phyloP scores from a whole-genome alignment of 1,284 basidiomycete genomes.

The Rhodotorula mucilaginosa region DNA sequence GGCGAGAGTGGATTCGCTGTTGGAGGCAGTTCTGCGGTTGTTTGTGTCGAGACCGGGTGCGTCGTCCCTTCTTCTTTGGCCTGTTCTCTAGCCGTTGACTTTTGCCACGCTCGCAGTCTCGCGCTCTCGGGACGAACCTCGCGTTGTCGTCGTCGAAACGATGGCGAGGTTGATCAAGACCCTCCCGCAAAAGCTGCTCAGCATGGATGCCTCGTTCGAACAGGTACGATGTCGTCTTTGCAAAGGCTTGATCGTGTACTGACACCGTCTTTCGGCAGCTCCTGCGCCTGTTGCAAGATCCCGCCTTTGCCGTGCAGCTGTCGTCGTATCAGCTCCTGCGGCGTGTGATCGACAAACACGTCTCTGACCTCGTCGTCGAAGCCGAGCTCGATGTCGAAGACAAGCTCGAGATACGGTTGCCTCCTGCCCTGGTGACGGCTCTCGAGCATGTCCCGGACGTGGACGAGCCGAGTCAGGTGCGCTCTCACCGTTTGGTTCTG shows the following conservation, averaged over 20 bases:
- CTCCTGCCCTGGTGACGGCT: slow-evolving; percentile 64
- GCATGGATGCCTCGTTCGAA: slow-evolving; percentile 63
- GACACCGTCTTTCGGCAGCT: slow-evolving; percentile 55
- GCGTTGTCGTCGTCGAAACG: slow-evolving; percentile 25
- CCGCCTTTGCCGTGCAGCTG: slow-evolving; percentile 64
- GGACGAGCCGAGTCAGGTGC: slow-evolving; percentile 10
- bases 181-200: slow-evolving; percentile 59
- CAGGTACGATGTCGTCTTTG: slow-evolving; percentile 53
- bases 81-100: background rate
- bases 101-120: background rate
- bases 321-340: slow-evolving; percentile 68
- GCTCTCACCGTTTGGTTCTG: background rate
- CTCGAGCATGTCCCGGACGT: slow-evolving; percentile 8
- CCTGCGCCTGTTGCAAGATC: slow-evolving; percentile 68
- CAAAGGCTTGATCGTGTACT: background rate
- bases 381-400: slow-evolving; percentile 67
- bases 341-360: slow-evolving; percentile 63
- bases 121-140: slow-evolving; percentile 17
- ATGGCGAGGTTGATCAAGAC: slow-evolving; percentile 55
- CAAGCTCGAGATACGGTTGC: slow-evolving; percentile 56
- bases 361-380: slow-evolving; percentile 78
- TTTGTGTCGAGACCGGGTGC: slow-evolving; percentile 54
- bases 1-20: slow-evolving; percentile 57
- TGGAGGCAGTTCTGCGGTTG: slow-evolving; percentile 62
- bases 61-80: background rate